Percentiles rank a stretch among this genome's conserved stretches.
phyloP scores from a whole-genome alignment of 2,329 filamentous ascomycete species.

The Phyllachora maydis region DNA sequence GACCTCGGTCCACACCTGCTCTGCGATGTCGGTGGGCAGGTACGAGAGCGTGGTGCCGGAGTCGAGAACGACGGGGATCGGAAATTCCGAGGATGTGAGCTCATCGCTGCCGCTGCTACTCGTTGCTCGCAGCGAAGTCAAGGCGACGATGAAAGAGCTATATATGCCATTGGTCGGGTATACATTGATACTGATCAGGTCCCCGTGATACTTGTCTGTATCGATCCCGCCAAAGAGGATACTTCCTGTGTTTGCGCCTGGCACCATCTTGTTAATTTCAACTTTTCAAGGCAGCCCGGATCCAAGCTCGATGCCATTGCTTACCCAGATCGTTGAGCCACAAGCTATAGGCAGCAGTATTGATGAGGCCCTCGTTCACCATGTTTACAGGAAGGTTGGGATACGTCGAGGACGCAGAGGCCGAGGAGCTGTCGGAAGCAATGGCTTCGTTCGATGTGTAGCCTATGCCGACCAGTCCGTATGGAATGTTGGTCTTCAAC shows the following conservation, averaged over 20 bases:
- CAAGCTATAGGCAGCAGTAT: slow-evolving; percentile 48
- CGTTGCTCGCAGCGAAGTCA: slow-evolving; percentile 24
- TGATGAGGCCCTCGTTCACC: slow-evolving; percentile 39
- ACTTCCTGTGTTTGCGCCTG: slow-evolving; percentile 41
- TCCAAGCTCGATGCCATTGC: slow-evolving; percentile 5
- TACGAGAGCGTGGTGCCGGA: slow-evolving; percentile 57
- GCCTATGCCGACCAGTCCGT: slow-evolving; percentile 39
- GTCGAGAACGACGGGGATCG: slow-evolving; percentile 47
- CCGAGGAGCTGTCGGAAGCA: slow-evolving; percentile 9
- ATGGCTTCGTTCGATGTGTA: slow-evolving; percentile 33
- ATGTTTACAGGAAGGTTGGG: slow-evolving; percentile 45
- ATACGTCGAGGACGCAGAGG: slow-evolving; percentile 17
- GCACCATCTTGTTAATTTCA: too few relatives aligned
- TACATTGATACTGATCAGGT: slow-evolving; percentile 39
- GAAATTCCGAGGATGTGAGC: slow-evolving; percentile 18
- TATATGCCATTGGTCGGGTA: slow-evolving; percentile 16
- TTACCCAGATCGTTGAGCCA: slow-evolving; percentile 42
- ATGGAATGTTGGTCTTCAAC: slow-evolving; percentile 27
- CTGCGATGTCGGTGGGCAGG: slow-evolving; percentile 38
- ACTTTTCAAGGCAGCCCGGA: slow-evolving; percentile 4
- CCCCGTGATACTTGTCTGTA: slow-evolving; percentile 48
- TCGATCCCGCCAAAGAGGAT: slow-evolving; percentile 72
- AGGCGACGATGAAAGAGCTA: slow-evolving; percentile 23
- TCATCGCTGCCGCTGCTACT: slow-evolving; percentile 27
- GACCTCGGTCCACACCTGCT: slow-evolving; percentile 29